These are phyloP conservation scores for Pezicula rhizophila DNA, from an alignment of 2,329 filamentous ascomycete genomes.

Conservation along the genomic window DNA sequence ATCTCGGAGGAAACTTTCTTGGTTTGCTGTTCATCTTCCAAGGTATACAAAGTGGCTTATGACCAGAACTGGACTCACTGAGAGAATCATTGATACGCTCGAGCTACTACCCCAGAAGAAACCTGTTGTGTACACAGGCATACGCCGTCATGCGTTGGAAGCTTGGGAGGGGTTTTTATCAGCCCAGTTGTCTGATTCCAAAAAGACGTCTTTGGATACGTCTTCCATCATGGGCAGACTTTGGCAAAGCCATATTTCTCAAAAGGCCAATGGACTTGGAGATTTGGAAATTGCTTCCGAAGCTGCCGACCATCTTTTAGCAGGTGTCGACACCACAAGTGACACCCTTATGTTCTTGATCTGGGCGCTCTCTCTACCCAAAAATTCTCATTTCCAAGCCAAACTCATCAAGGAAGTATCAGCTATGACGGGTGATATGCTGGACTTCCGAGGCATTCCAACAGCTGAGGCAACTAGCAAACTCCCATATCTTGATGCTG, in stretches of 20 bases:
- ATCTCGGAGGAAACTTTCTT: constrained; percentile 37
- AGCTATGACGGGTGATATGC: constrained; percentile 17
- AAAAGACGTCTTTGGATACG: constrained; percentile 9
- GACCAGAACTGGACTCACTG: constrained; percentile 31
- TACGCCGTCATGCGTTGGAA: constrained; percentile 35
- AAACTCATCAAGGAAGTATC: constrained; percentile 37
- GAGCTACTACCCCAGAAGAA: constrained; percentile 42
- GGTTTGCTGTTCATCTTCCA: constrained; percentile 43
- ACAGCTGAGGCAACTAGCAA: constrained; percentile 31
- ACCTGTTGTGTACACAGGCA: constrained; percentile 44
- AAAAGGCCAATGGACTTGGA: constrained; percentile 25
- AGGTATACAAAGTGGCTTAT: constrained; percentile 43
- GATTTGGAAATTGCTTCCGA: constrained; percentile 46
- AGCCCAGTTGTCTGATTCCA: constrained; percentile 2
- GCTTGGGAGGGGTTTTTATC: constrained; percentile 19
- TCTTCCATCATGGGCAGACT: constrained; percentile 33
- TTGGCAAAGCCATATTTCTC: constrained; percentile 27
- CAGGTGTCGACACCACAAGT: constrained; percentile 47
- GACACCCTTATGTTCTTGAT: constrained; percentile 45
- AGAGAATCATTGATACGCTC: constrained; percentile 24
- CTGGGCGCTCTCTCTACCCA: constrained; percentile 41
- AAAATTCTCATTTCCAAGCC: constrained; percentile 36
- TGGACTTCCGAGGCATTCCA: constrained; percentile 27
- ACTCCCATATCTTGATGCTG: constrained; percentile 38
- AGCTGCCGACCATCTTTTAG: constrained; percentile 46